Conservation (phyloP, 495 filamentous ascomycete species). For the Clohesyomyces aquaticus region DNA sequence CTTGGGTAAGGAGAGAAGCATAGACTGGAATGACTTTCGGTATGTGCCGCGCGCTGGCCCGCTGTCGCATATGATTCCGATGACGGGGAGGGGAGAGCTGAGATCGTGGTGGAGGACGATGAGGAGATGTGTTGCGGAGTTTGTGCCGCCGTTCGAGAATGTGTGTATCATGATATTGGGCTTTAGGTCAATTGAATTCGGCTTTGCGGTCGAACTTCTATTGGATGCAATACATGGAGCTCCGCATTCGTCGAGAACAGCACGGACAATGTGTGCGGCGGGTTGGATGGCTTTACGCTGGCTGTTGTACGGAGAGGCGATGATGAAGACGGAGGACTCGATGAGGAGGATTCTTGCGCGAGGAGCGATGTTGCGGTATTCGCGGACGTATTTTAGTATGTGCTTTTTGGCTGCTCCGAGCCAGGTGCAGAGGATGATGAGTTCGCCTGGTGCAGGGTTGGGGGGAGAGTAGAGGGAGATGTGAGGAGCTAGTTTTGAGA, state of each 20-base stretch:
- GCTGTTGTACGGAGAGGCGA: background rate
- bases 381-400: slow-evolving; percentile 33
- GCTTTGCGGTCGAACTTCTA: background rate
- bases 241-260: slow-evolving; percentile 5
- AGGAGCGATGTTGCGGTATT: slow-evolving; percentile 33
- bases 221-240: no score
- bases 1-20: slow-evolving; percentile 2
- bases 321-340: slow-evolving; percentile 8
- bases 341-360: slow-evolving; percentile 39
- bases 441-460: slow-evolving; percentile 13
- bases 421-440: slow-evolving; percentile 42
- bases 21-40: slow-evolving; percentile 4
- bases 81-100: slow-evolving; percentile 1
- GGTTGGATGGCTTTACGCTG: slow-evolving; percentile 12
- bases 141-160: slow-evolving; percentile 17
- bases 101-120: background rate
- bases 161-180: slow-evolving; percentile 13
- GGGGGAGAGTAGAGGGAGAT: slow-evolving; percentile 27
- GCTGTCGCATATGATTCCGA: slow-evolving; percentile 14
- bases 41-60: background rate
- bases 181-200: background rate
- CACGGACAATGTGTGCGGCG: background rate
- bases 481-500: slow-evolving; percentile 1
- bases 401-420: slow-evolving; percentile 38
- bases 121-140: slow-evolving; percentile 10